Percentiles rank a stretch among this genome's conserved stretches.
These are phyloP conservation scores for Sporothrix mexicana DNA, from an alignment of 2,329 filamentous ascomycete species.

Conservation along the genomic window DNA sequence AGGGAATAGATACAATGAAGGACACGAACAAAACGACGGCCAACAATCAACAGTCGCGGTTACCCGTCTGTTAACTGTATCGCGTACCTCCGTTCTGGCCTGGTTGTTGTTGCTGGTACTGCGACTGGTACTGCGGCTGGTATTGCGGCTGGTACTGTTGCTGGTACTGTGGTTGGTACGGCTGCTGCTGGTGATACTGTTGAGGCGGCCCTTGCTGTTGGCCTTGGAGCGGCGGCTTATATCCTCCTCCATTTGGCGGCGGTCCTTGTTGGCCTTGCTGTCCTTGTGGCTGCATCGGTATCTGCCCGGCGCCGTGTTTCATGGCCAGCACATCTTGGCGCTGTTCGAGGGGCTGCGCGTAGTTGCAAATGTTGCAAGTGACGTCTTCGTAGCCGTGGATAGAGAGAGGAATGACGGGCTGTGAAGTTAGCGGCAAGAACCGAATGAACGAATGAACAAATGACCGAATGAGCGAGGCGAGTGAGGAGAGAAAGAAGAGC, in stretches of 20 bases:
- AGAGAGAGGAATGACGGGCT: conserved; percentile 75
- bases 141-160: neutral
- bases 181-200: conserved; percentile 25
- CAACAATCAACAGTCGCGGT: neutral
- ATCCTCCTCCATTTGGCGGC: neutral
- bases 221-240: neutral
- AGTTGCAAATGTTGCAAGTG: conserved; percentile 76
- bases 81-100: conserved; percentile 41
- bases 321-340: conserved; percentile 62
- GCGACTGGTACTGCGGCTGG: conserved; percentile 33
- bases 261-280: conserved; percentile 32
- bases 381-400: conserved; percentile 72
- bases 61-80: conserved; percentile 40
- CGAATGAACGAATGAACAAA: too few relatives aligned
- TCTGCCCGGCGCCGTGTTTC: conserved; percentile 47
- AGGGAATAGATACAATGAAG: neutral
- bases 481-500: neutral
- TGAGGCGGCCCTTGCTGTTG: neutral
- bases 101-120: conserved; percentile 32
- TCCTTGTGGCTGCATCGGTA: conserved; percentile 44
- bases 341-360: conserved; percentile 69
- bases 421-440: conserved; percentile 18
- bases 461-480: neutral
- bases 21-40: neutral
- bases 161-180: conserved; percentile 27